phyloP scores from a whole-genome alignment of 306 rosid species.

The Boehmeria nivea region DNA sequence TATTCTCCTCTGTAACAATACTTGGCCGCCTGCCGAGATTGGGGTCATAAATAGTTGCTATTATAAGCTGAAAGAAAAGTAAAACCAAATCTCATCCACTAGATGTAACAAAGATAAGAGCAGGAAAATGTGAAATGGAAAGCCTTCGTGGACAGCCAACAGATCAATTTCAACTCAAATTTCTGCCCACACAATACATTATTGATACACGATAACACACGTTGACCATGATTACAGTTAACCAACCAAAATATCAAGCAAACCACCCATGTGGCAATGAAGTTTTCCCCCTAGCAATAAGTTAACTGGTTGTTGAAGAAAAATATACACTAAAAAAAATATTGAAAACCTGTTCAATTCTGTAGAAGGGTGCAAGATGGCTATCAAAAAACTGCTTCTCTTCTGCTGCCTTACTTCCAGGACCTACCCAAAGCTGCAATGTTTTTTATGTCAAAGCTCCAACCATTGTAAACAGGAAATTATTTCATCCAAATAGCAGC shows the following conservation, averaged over 20 bases:
- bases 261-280: not conserved
- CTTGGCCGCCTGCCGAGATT: conserved; percentile 54
- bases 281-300: not conserved
- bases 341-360: conserved; percentile 79
- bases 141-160: too few species aligned
- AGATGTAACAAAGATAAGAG: not conserved
- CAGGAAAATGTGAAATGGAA: not conserved
- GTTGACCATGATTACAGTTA: not conserved
- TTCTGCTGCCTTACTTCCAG: conserved; percentile 84
- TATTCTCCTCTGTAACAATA: conserved; percentile 79
- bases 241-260: not conserved
- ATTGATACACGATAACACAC: not conserved
- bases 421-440: conserved; percentile 96
- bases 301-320: too few species aligned
- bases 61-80: conserved; percentile 54
- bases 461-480: not conserved
- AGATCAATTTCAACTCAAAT: not conserved
- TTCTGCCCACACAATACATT: not conserved
- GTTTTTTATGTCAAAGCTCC: conserved; percentile 18
- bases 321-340: not conserved
- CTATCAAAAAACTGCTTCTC: conserved; percentile 84
- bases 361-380: conserved; percentile 92
- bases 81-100: conserved; percentile 12
- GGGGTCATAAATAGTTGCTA: conserved; percentile 67
- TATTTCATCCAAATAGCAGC: conserved; percentile 11